A percentile compares a stretch with the other conserved stretches of the same genome.
phyloP scores from a whole-genome alignment of 2,329 filamentous ascomycete species.

The Fusarium globosum region DNA sequence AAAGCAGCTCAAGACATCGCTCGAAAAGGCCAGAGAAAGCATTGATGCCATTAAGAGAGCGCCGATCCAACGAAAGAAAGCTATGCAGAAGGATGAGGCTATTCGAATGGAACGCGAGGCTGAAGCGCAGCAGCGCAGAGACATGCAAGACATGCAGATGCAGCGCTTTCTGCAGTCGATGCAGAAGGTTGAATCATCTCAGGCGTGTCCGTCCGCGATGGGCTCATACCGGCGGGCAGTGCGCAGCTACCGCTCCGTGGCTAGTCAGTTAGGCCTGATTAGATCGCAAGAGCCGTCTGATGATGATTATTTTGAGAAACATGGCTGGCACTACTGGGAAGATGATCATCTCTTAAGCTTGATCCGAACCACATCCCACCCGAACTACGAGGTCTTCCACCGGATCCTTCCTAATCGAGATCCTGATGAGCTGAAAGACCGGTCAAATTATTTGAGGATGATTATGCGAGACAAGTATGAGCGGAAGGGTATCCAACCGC shows the following conservation, averaged over 20 bases:
- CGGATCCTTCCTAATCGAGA: slow-evolving; percentile 30
- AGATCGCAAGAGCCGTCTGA: background rate
- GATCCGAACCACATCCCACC: slow-evolving; percentile 36
- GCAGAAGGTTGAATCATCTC: slow-evolving; percentile 8
- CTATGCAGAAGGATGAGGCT: slow-evolving; percentile 14
- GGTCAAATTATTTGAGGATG: slow-evolving; percentile 37
- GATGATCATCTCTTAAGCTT: slow-evolving; percentile 42
- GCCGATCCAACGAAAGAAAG: slow-evolving; percentile 2
- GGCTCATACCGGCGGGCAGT: background rate
- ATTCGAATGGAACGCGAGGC: slow-evolving; percentile 7
- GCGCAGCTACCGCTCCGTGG: slow-evolving; percentile 3
- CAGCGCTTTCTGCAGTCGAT: slow-evolving; percentile 37
- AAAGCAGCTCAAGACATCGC: background rate
- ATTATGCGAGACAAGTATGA: slow-evolving; percentile 37
- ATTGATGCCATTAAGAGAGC: slow-evolving; percentile 7
- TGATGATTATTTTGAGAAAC: slow-evolving; percentile 33
- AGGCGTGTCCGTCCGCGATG: background rate
- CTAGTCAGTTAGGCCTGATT: background rate
- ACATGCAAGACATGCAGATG: slow-evolving; percentile 22
- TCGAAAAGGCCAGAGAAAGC: slow-evolving; percentile 19
- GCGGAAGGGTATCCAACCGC: slow-evolving; percentile 28
- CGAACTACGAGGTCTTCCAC: slow-evolving; percentile 19
- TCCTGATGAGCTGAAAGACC: slow-evolving; percentile 30
- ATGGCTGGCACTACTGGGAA: slow-evolving; percentile 45
- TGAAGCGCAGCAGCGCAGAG: background rate